Conservation (phyloP, 2,329 filamentous ascomycete species). For the Curvularia spicifera region DNA sequence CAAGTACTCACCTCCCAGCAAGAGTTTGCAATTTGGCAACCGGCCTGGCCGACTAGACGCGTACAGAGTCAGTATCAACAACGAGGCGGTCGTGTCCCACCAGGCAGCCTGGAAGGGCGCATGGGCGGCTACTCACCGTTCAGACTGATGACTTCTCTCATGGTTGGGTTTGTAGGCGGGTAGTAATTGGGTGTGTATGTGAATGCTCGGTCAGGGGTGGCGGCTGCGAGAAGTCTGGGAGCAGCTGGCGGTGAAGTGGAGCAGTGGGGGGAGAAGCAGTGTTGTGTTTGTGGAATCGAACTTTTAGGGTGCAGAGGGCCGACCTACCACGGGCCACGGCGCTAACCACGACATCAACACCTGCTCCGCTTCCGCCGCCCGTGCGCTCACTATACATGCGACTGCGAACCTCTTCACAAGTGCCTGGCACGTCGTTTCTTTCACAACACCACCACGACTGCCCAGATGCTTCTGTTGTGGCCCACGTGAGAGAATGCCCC, state of each 20-base stretch:
- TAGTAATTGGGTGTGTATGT: conserved; percentile 44
- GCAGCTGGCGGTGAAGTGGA: conserved; percentile 27
- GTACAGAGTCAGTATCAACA: conserved; percentile 60
- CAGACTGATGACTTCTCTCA: conserved; percentile 99
- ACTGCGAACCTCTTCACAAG: background rate
- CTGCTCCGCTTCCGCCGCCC: background rate
- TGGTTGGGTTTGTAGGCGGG: conserved; percentile 59
- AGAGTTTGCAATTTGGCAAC: conserved; percentile 99
- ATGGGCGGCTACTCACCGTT: conserved; percentile 74
- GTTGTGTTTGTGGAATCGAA: conserved; percentile 27
- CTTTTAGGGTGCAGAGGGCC: conserved; percentile 18
- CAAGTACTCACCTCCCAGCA: conserved; percentile 96
- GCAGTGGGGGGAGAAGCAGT: conserved; percentile 30
- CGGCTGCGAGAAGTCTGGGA: conserved; percentile 27
- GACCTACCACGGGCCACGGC: conserved; percentile 16
- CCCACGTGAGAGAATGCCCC: conserved; percentile 23
- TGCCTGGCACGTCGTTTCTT: background rate
- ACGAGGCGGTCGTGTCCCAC: conserved; percentile 30
- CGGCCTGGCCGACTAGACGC: conserved; percentile 93
- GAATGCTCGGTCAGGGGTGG: conserved; percentile 36
- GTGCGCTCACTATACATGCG: background rate
- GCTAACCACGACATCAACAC: conserved; percentile 10
- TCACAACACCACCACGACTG: conserved; percentile 3
- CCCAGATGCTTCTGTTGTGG: conserved; percentile 18
- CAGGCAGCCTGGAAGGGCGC: conserved; percentile 54